A percentile compares a stretch with the other conserved stretches of the same genome.
These are phyloP conservation scores for Hortaea sp. DNA, from an alignment of 2,329 filamentous ascomycete genomes.

Conservation along the genomic window DNA sequence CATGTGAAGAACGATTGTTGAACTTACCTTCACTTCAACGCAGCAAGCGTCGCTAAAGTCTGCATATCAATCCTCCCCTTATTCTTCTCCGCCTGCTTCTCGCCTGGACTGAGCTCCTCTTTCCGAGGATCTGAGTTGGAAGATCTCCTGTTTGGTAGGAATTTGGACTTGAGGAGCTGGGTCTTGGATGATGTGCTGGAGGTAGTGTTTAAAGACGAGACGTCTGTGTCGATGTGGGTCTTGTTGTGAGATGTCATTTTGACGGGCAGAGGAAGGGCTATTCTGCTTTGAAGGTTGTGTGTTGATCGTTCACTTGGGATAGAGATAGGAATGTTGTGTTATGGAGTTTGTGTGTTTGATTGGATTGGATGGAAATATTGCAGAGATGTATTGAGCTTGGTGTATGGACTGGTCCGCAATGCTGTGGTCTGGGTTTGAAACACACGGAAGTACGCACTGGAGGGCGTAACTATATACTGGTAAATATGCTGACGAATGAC, in stretches of 20 bases:
- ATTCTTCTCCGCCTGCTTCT: neutral
- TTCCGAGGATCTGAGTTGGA: neutral
- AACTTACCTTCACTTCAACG: slow-evolving; percentile 1
- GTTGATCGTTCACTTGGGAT: too few relatives aligned
- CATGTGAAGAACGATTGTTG: neutral
- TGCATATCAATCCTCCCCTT: neutral
- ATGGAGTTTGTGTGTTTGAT: too few relatives aligned
- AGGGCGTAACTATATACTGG: too few relatives aligned
- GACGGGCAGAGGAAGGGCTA: too few relatives aligned
- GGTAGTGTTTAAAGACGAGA: slow-evolving; percentile 1
- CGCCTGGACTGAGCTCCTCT: neutral
- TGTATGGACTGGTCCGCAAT: too few relatives aligned
- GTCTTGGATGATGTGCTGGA: slow-evolving; percentile 3
- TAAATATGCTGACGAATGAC: too few relatives aligned
- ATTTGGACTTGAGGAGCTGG: slow-evolving; percentile 4
- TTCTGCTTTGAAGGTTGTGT: too few relatives aligned
- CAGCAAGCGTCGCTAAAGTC: neutral
- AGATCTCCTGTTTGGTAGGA: neutral
- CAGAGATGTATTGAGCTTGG: too few relatives aligned
- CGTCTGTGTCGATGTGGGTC: neutral
- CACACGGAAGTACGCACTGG: too few relatives aligned
- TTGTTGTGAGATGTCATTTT: neutral
- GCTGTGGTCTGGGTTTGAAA: too few relatives aligned
- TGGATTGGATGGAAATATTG: too few relatives aligned
- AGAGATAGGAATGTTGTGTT: too few relatives aligned